Evolutionary conservation across 768 basidiomycete genomes (phyloP).

Genomic region (Lyophyllum semitale): DNA sequence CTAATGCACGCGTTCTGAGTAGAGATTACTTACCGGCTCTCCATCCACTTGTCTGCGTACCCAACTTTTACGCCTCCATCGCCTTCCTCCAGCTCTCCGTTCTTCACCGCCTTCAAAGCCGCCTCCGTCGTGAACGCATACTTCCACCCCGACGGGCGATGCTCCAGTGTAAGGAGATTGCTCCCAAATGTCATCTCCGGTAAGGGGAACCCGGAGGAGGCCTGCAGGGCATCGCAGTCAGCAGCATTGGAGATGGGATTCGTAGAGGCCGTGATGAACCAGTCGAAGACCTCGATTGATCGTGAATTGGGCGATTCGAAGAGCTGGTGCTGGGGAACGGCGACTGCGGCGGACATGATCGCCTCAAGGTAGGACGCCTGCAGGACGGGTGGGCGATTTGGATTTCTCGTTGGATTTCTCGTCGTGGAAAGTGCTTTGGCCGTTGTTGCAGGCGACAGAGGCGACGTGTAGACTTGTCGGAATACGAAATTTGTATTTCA

Average conservation of each 20-base stretch:
- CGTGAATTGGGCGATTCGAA: constrained; percentile 71
- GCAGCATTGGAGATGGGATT: constrained; percentile 79
- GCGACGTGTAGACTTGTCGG: constrained; percentile 15
- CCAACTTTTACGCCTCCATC: constrained; percentile 94
- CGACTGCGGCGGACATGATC: constrained; percentile 42
- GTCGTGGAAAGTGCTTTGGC: not conserved
- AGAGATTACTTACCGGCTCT: constrained; percentile 66
- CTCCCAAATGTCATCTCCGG: constrained; percentile 98
- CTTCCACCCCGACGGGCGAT: constrained; percentile 62
- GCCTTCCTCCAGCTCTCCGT: constrained; percentile 71
- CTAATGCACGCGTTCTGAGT: not conserved
- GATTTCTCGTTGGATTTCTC: not conserved
- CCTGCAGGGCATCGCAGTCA: constrained; percentile 72
- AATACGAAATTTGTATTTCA: constrained; percentile 18
- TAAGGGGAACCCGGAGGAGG: constrained; percentile 69
- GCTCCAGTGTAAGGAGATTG: constrained; percentile 71
- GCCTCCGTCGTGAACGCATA: constrained; percentile 67
- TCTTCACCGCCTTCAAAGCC: constrained; percentile 74
- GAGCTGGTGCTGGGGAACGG: constrained; percentile 64
- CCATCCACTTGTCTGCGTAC: constrained; percentile 93
- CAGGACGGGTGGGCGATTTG: not conserved
- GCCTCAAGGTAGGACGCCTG: constrained; percentile 15
- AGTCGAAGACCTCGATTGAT: constrained; percentile 65
- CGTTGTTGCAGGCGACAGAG: constrained; percentile 9
- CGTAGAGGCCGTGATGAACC: constrained; percentile 71